Evolutionary conservation across 2,329 filamentous ascomycete species (phyloP), one percentile per base, ranked within the genome.

Genomic region (Byssochlamys sp.): DNA sequence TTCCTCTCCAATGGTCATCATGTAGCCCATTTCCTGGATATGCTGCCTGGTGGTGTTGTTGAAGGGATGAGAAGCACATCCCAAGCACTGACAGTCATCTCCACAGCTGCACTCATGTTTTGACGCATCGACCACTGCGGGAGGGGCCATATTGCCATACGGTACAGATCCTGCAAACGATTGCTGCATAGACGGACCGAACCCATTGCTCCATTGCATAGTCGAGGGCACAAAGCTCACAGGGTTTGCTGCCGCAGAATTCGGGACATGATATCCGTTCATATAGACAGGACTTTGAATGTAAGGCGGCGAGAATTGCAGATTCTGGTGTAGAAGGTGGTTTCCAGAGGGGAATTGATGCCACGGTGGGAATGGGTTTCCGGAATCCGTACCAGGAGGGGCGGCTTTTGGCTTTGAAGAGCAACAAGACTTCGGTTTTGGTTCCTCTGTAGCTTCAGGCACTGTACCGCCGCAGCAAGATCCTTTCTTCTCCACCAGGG

Each of bases 51-150:
- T 78, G 10, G 74, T 75, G 28, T 70, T 69, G 59, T 79, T 79
- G 61, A 73, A 78, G 2, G 77, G 77, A 62, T 79, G 77, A 39
- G 71, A 67, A 14, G 73, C 71, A 63, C 77, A 79, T 14, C 74
- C 76, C 29, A 78, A 61, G 60, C 77, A 79, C 60, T 77, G 71
- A 57, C 77, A 79, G 5, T 67, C 68, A 53, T 77, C 72, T 25
- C 77, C 76, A 59, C 76, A 78, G 49, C 65, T 66, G 58, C 76
- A 78, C 7, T 69, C 67, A 60, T 73, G 68, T 11, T 61, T 65
- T n/a, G 65, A 55, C 19, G 69, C 65, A 9, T 59, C 57, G 4
- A 53, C 53, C 10, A 62, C 55, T 24, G 58, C 56, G 53, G 50
- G 54, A 31, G 55, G 39, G 31, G 53, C 35, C 31, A 55, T 58